These are phyloP conservation scores for Oldenlandia corymbosa DNA, from an alignment of 257 asterid species.

Conservation along the genomic window DNA sequence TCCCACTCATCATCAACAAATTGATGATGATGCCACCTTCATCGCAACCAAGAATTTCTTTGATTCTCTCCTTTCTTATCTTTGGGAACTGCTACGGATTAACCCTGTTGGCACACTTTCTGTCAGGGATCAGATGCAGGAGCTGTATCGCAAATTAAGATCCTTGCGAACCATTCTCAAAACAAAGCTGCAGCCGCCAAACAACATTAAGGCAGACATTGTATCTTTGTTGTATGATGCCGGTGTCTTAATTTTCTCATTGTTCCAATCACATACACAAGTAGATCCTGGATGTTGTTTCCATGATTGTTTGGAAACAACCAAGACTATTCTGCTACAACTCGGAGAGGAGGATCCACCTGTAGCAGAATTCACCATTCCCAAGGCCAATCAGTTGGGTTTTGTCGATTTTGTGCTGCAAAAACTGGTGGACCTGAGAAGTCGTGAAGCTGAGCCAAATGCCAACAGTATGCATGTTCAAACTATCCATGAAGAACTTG, in stretches of 20 bases:
- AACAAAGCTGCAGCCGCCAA: neutral
- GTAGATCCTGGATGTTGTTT: neutral
- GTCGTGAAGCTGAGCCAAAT: neutral
- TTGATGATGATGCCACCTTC: neutral
- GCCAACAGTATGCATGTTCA: neutral
- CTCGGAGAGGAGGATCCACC: neutral
- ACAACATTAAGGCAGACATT: neutral
- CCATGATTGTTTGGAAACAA: neutral
- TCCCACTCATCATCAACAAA: neutral
- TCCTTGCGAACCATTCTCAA: neutral
- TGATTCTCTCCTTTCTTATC: neutral
- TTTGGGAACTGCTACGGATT: neutral
- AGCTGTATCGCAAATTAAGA: neutral
- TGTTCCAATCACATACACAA: neutral
- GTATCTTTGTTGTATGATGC: neutral
- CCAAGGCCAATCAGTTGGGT: neutral
- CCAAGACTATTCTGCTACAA: neutral
- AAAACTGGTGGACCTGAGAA: neutral
- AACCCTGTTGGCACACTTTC: neutral
- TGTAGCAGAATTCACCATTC: neutral
- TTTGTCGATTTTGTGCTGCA: neutral
- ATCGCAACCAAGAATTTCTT: neutral
- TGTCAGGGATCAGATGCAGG: neutral
- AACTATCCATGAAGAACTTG: neutral
- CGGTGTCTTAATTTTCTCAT: neutral